Conservation (phyloP, 2,329 filamentous ascomycete species). For the Hymenoscyphus repandus region DNA sequence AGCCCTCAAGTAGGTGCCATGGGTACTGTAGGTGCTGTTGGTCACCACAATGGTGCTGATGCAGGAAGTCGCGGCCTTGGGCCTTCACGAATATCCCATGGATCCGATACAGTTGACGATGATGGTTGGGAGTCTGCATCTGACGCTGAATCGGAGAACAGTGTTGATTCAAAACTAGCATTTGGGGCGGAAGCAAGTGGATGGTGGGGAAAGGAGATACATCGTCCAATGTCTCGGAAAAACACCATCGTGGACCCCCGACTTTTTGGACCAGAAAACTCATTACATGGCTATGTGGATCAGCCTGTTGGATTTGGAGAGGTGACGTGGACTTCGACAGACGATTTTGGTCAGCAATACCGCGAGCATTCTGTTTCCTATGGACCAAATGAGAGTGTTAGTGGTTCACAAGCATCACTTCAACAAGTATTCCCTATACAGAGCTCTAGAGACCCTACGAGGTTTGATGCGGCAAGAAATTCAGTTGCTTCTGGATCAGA, state of each 20-base stretch:
- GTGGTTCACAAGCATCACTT: constrained; percentile 39
- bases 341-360: constrained; percentile 27
- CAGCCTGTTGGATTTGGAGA: constrained; percentile 51
- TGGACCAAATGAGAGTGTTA: constrained; percentile 33
- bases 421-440: constrained; percentile 63
- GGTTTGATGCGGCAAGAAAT: constrained; percentile 52
- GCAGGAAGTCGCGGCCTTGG: constrained; percentile 22
- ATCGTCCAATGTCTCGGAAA: constrained; percentile 33
- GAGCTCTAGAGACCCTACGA: constrained; percentile 55
- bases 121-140: constrained; percentile 56
- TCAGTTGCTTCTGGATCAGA: constrained; percentile 42
- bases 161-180: constrained; percentile 52
- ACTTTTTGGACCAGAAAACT: constrained; percentile 56
- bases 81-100: constrained; percentile 29
- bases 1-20: constrained; percentile 13
- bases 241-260: constrained; percentile 51
- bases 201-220: constrained; percentile 32
- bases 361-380: constrained; percentile 7
- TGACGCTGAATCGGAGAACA: constrained; percentile 46
- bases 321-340: constrained; percentile 28
- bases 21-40: constrained; percentile 11
- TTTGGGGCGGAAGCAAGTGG: constrained; percentile 44
- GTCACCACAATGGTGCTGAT: constrained; percentile 1
- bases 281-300: constrained; percentile 50
- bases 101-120: constrained; percentile 35